These are phyloP conservation scores for Saccharomyces eubayanus DNA, from an alignment of 805 yeast genomes.

Conservation along the genomic window DNA sequence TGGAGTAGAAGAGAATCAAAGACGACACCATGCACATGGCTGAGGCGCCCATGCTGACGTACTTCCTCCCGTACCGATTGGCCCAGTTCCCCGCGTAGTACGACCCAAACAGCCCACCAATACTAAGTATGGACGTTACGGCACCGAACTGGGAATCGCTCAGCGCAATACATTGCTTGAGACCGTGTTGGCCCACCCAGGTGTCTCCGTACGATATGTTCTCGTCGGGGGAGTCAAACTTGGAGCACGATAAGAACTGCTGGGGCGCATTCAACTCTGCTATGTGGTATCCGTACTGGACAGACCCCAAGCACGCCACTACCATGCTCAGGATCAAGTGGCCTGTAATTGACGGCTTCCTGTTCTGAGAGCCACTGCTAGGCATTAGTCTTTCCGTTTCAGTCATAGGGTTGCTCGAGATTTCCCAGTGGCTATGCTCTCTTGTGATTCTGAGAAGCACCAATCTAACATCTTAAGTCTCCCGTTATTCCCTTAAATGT, in stretches of 20 bases:
- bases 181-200: slow-evolving; percentile 28
- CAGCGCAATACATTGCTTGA: slow-evolving; percentile 49
- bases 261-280: slow-evolving; percentile 91
- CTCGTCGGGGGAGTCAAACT: slow-evolving; percentile 17
- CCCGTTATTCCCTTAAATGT: background rate
- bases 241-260: slow-evolving; percentile 52
- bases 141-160: slow-evolving; percentile 54
- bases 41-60: slow-evolving; percentile 44
- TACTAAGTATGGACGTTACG: slow-evolving; percentile 67
- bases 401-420: background rate
- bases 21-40: slow-evolving; percentile 29
- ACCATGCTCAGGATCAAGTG: slow-evolving; percentile 38
- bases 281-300: slow-evolving; percentile 93
- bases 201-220: slow-evolving; percentile 14
- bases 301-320: slow-evolving; percentile 65
- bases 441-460: background rate
- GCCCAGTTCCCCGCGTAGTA: slow-evolving; percentile 57
- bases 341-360: slow-evolving; percentile 6
- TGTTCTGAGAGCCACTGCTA: background rate
- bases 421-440: background rate
- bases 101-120: slow-evolving; percentile 80
- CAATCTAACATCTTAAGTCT: background rate
- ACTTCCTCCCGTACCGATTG: slow-evolving; percentile 56
- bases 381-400: slow-evolving; percentile 2
- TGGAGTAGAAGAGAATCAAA: slow-evolving; percentile 44